phyloP scores from a whole-genome alignment of 1,139 yeast genomes.

The Magnusiomyces starmeri region DNA sequence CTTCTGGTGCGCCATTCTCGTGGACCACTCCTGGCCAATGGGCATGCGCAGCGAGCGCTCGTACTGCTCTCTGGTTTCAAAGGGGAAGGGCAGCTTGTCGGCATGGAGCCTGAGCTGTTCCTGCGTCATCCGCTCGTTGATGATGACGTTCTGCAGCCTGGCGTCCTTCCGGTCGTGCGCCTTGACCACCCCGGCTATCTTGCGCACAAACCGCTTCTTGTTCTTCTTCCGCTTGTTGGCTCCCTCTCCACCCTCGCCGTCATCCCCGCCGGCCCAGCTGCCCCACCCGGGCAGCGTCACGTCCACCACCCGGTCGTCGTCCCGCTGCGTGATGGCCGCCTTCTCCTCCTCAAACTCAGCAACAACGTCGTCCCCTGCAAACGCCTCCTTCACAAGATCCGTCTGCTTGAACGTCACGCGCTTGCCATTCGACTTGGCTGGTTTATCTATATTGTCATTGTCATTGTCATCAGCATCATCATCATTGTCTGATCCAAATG shows the following conservation, averaged over 20 bases:
- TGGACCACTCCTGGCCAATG: slow-evolving; percentile 95
- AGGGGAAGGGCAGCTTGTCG: slow-evolving; percentile 86
- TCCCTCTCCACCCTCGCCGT: slow-evolving; percentile 23
- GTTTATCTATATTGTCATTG: slow-evolving; percentile 34
- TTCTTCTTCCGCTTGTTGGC: slow-evolving; percentile 31
- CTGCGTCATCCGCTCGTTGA: slow-evolving; percentile 81
- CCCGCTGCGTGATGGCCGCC: slow-evolving; percentile 57
- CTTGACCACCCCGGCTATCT: slow-evolving; percentile 62
- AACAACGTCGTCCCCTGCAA: slow-evolving; percentile 91
- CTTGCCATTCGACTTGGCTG: slow-evolving; percentile 20
- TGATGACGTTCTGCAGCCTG: slow-evolving; percentile 69
- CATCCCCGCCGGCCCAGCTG: slow-evolving; percentile 39
- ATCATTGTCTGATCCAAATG: slow-evolving; percentile 31
- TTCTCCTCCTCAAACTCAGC: slow-evolving; percentile 74
- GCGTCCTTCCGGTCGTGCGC: slow-evolving; percentile 72
- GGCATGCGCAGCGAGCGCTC: slow-evolving; percentile 93
- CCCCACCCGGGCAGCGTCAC: slow-evolving; percentile 90
- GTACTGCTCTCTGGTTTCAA: slow-evolving; percentile 86
- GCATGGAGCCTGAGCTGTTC: slow-evolving; percentile 60
- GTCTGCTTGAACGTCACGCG: slow-evolving; percentile 59
- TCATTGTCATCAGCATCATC: slow-evolving; percentile 28
- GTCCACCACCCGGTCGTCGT: slow-evolving; percentile 83
- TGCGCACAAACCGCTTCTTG: slow-evolving; percentile 50
- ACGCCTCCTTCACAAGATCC: slow-evolving; percentile 80
- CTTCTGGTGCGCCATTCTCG: slow-evolving; percentile 79